Conservation (phyloP, 108 stramenopile species). For the Nitzschia inconspicua region DNA sequence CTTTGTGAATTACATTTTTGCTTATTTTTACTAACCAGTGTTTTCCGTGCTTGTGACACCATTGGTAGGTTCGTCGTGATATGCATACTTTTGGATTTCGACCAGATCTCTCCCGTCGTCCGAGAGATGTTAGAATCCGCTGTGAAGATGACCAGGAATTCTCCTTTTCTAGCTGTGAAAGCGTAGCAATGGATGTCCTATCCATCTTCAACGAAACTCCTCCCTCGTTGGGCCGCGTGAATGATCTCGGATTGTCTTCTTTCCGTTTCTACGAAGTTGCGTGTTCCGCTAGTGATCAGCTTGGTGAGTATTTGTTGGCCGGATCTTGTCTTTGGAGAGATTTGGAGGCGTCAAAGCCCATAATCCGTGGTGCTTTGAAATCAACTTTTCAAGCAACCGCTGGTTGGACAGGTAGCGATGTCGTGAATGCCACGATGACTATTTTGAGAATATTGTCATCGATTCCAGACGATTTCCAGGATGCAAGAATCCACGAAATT, state of each 20-base stretch:
- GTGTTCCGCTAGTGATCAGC: conserved; percentile 34
- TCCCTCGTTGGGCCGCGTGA: conserved; percentile 31
- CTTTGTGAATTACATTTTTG: not conserved
- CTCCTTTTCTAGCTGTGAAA: conserved; percentile 39
- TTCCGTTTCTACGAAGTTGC: conserved; percentile 18
- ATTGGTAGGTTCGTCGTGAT: conserved; percentile 50
- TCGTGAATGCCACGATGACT: conserved; percentile 25
- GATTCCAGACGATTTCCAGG: conserved; percentile 60
- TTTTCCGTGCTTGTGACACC: not conserved
- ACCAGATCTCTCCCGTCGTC: conserved; percentile 68
- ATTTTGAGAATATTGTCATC: conserved; percentile 51
- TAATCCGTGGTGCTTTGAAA: conserved; percentile 46
- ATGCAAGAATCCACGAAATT: conserved; percentile 49
- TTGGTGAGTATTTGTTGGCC: conserved; percentile 63
- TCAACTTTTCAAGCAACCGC: conserved; percentile 37
- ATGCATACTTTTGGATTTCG: conserved; percentile 78
- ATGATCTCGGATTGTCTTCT: conserved; percentile 37
- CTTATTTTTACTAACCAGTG: not conserved
- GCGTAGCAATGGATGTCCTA: conserved; percentile 65
- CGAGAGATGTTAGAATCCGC: conserved; percentile 11
- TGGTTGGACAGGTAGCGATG: conserved; percentile 52
- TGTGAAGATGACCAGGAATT: conserved; percentile 29
- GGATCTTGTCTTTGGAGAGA: conserved; percentile 33
- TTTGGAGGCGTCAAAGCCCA: conserved; percentile 19
- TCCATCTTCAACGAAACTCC: conserved; percentile 9